Evolutionary conservation across 768 basidiomycete genomes (phyloP).

Genomic region (Dacryopinax spathularia): DNA sequence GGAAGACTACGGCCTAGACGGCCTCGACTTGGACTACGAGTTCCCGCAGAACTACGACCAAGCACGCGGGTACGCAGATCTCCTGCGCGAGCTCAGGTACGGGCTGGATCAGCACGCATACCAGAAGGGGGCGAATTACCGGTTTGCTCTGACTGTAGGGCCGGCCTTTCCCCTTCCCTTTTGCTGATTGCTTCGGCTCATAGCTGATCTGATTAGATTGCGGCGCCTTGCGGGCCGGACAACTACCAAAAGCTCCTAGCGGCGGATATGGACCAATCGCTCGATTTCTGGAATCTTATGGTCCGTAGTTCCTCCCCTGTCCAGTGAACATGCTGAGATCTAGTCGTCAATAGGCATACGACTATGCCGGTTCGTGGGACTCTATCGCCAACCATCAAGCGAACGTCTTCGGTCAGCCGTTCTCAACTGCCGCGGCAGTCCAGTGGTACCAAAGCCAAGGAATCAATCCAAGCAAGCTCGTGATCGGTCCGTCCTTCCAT

Average conservation of each 20-base stretch:
- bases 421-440: slow-evolving; percentile 51
- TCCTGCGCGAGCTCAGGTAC: slow-evolving; percentile 58
- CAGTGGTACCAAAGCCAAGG: slow-evolving; percentile 57
- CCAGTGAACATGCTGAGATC: slow-evolving; percentile 1
- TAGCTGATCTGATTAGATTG: slow-evolving; percentile 40
- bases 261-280: slow-evolving; percentile 68
- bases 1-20: slow-evolving; percentile 84
- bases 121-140: slow-evolving; percentile 45
- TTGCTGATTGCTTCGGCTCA: slow-evolving; percentile 4
- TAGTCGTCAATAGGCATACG: neutral
- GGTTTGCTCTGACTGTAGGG: slow-evolving; percentile 61
- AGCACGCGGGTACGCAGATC: slow-evolving; percentile 68
- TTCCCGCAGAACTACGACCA: slow-evolving; percentile 70
- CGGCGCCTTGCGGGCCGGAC: slow-evolving; percentile 81
- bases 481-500: slow-evolving; percentile 38
- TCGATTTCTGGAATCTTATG: slow-evolving; percentile 99
- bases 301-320: no score
- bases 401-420: slow-evolving; percentile 54
- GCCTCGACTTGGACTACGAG: slow-evolving; percentile 85
- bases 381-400: slow-evolving; percentile 52
- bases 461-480: slow-evolving; percentile 61
- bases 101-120: slow-evolving; percentile 63
- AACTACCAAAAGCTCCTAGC: slow-evolving; percentile 71
- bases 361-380: slow-evolving; percentile 36
- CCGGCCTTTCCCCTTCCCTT: neutral